Conservation (phyloP, 768 basidiomycete genomes). For the Clitopilus hobsonii region DNA sequence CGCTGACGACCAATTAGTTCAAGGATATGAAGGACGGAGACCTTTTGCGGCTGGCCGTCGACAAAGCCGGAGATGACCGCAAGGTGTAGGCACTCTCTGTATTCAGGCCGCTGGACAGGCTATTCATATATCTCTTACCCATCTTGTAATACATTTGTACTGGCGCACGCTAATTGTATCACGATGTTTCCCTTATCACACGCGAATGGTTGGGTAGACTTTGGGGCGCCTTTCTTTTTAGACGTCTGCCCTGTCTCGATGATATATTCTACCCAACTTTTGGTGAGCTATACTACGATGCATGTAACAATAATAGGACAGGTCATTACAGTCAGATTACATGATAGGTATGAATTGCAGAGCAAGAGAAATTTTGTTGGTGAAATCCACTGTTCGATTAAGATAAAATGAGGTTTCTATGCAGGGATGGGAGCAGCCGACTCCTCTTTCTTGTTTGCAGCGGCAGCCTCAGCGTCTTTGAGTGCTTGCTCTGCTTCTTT, state of each 20-base stretch:
- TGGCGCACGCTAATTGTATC: too few relatives aligned
- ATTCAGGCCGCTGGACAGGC: not conserved
- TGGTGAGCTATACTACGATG: slow-evolving; percentile 4
- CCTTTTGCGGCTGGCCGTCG: slow-evolving; percentile 47
- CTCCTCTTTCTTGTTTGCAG: slow-evolving; percentile 58
- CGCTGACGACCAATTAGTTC: slow-evolving; percentile 26
- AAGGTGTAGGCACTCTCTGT: not conserved
- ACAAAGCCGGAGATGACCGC: slow-evolving; percentile 43
- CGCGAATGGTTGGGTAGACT: not conserved
- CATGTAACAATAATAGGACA: not conserved
- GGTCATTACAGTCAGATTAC: slow-evolving; percentile 22
- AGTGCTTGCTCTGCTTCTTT: slow-evolving; percentile 60
- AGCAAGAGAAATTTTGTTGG: not conserved
- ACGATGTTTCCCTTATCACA: too few relatives aligned
- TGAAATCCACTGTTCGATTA: slow-evolving; percentile 3
- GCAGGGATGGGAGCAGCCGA: slow-evolving; percentile 12
- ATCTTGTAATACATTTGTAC: too few relatives aligned
- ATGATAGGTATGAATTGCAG: slow-evolving; percentile 7
- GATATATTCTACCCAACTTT: slow-evolving; percentile 9
- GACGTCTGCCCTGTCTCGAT: slow-evolving; percentile 9
- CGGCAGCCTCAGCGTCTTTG: slow-evolving; percentile 57
- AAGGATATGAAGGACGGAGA: slow-evolving; percentile 45
- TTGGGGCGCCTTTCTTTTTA: slow-evolving; percentile 6
- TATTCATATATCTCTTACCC: too few relatives aligned
- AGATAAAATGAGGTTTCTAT: not conserved